Evolutionary conservation across 2,329 filamentous ascomycete species (phyloP).

Genomic region (Aschersonia sp.): DNA sequence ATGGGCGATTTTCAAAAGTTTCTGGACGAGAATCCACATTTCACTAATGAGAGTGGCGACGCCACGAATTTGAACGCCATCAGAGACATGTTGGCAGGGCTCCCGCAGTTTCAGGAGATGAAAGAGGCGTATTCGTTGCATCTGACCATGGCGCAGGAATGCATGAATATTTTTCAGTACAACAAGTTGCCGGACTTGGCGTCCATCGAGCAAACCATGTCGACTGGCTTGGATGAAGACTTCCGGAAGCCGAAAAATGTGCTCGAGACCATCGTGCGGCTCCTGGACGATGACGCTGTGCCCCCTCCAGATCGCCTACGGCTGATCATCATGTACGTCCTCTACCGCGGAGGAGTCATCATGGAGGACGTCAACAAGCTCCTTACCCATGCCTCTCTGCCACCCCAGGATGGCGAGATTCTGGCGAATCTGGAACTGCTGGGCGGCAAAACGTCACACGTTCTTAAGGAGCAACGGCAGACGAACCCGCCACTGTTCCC

Average conservation of each 20-base stretch:
- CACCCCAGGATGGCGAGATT: slow-evolving; percentile 55
- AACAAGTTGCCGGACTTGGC: slow-evolving; percentile 79
- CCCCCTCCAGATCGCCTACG: slow-evolving; percentile 62
- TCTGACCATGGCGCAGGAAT: slow-evolving; percentile 91
- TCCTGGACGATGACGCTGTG: slow-evolving; percentile 76
- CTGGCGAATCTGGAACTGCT: slow-evolving; percentile 70
- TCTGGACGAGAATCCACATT: slow-evolving; percentile 80
- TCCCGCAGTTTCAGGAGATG: slow-evolving; percentile 89
- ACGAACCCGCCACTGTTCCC: slow-evolving; percentile 56
- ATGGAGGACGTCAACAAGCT: slow-evolving; percentile 73
- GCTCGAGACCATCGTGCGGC: slow-evolving; percentile 67
- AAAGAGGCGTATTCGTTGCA: slow-evolving; percentile 92
- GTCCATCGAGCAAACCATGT: slow-evolving; percentile 76
- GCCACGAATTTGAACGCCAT: slow-evolving; percentile 76
- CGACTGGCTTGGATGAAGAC: slow-evolving; percentile 87
- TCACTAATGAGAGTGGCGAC: slow-evolving; percentile 54
- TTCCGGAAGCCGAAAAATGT: slow-evolving; percentile 82
- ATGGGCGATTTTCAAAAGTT: slow-evolving; percentile 90
- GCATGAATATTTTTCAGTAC: slow-evolving; percentile 83
- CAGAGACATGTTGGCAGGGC: slow-evolving; percentile 88
- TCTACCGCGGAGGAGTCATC: slow-evolving; percentile 77
- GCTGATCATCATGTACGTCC: slow-evolving; percentile 69
- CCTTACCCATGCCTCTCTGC: slow-evolving; percentile 67
- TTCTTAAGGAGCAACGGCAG: slow-evolving; percentile 62
- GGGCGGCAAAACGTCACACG: slow-evolving; percentile 55